These are phyloP conservation scores for Mortierella sp. DNA, from an alignment of 371 early-diverging fungal species.

Conservation along the genomic window DNA sequence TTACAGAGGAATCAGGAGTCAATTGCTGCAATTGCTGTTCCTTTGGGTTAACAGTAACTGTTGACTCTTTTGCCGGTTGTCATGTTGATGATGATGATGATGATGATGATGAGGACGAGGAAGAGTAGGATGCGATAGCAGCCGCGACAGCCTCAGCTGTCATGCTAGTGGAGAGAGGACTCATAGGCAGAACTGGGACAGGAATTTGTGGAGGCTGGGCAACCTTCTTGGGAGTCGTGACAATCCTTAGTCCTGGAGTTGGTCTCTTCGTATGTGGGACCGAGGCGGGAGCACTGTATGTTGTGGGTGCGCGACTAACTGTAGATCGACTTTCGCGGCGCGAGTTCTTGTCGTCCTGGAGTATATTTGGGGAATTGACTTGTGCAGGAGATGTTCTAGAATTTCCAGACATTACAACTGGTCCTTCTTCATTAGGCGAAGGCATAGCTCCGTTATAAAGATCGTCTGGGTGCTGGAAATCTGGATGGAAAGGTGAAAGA, in stretches of 20 bases:
- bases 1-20: not conserved
- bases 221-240: conserved; percentile 4
- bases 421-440: conserved; percentile 35
- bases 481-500: conserved; percentile 44
- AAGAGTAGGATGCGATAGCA: not conserved
- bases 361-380: conserved; percentile 19
- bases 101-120: not conserved
- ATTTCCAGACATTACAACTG: not conserved
- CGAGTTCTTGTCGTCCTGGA: conserved; percentile 17
- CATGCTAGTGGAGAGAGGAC: conserved; percentile 12
- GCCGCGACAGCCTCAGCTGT: not conserved
- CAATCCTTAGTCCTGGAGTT: conserved; percentile 20
- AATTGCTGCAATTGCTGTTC: not conserved
- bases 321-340: conserved; percentile 16
- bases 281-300: not conserved
- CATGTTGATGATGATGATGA: not conserved
- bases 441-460: conserved; percentile 18
- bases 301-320: not conserved
- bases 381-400: too few relatives aligned
- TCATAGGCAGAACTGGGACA: conserved; percentile 11
- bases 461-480: conserved; percentile 42
- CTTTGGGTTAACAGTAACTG: not conserved
- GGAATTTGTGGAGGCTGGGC: conserved; percentile 30
- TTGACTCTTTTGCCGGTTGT: not conserved
- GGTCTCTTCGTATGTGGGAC: conserved; percentile 2